phyloP scores from a whole-genome alignment of 1,284 basidiomycete species.

The Melampsora abietis-canadensis region DNA sequence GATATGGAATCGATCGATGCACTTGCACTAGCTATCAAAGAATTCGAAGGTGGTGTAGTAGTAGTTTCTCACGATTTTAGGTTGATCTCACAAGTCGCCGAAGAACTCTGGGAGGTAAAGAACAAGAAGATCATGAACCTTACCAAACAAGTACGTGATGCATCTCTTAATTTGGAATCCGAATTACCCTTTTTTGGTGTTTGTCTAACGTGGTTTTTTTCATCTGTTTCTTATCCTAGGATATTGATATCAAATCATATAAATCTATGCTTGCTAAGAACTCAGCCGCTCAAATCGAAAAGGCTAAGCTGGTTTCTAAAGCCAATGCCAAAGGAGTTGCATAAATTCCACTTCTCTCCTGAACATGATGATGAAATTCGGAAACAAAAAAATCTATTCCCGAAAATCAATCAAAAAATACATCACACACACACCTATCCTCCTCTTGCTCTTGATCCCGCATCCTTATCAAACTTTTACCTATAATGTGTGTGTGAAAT shows the following conservation, averaged over 20 bases:
- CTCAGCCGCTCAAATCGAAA: slow-evolving; percentile 67
- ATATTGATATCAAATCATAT: slow-evolving; percentile 78
- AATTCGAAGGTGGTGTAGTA: slow-evolving; percentile 94
- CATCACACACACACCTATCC: too few species aligned
- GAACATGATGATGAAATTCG: too few species aligned
- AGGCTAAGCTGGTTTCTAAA: slow-evolving; percentile 86
- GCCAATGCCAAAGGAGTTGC: slow-evolving; percentile 56
- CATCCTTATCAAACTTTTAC: too few species aligned
- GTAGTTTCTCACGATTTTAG: slow-evolving; percentile 97
- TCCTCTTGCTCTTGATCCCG: too few species aligned
- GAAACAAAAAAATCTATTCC: too few species aligned
- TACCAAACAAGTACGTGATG: slow-evolving; percentile 68
- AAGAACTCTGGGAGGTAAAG: slow-evolving; percentile 98
- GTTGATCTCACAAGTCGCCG: slow-evolving; percentile 88
- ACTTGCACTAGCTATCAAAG: slow-evolving; percentile 87
- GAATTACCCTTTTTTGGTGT: background rate
- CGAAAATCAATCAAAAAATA: too few species aligned
- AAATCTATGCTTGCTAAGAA: slow-evolving; percentile 65
- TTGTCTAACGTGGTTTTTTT: background rate
- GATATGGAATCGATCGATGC: slow-evolving; percentile 96
- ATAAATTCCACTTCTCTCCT: slow-evolving; percentile 46
- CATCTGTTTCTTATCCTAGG: background rate
- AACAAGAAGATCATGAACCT: slow-evolving; percentile 89
- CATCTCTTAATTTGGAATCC: background rate
- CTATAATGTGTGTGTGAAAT: too few species aligned